Evolutionary conservation across 345 rosid species (phyloP), one percentile per base, ranked within the genome.

Genomic region (Carallia pectinifolia): DNA sequence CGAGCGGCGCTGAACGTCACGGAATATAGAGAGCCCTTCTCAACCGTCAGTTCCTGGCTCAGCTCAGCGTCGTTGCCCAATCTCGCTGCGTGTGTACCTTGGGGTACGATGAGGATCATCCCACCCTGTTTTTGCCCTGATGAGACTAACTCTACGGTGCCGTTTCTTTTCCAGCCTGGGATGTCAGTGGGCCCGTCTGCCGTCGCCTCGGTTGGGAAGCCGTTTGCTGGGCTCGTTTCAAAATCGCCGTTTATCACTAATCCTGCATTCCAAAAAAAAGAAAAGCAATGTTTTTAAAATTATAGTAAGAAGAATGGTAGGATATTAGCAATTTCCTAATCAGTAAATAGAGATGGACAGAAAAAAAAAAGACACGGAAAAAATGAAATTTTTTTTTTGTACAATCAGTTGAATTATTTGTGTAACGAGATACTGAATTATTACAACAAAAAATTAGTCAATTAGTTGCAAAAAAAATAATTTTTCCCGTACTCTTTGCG

Each of bases 1-100:
- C 99, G 97, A 6, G 99, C 97, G 18, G 99, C 97, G n/a, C 97
- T 90, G 77, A 95, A 92, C 33, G 99, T 90, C 18, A 95, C 88
- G 0, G 99, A 88, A 77, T 95, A 95, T 0, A 78, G 62, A 7
- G 87, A 79, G 1, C 99, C 97, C 69, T 91, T 95, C 77, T 92
- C 96, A n/a, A 95, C 92, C 73, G 82, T 67, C 38, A 95, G 68
- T 16, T 92, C 96, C 65, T 95, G 99, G 80, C 93, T 88, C 83
- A 95, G 85, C 87, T 89, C 90, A 0, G 97, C 99, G 59, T 95
- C 97, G 67, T 95, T 92, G 7, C 99, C 97, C 78, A 95, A 75
- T 75, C 96, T 70, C 36, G 86, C 91, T 23, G 99, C 97, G 71
- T 90, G 97, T 0, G 76, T 82, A 16, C 97, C 99, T 56, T 82